phyloP scores from a whole-genome alignment of 495 filamentous ascomycete genomes.

The Zalerion maritima region DNA sequence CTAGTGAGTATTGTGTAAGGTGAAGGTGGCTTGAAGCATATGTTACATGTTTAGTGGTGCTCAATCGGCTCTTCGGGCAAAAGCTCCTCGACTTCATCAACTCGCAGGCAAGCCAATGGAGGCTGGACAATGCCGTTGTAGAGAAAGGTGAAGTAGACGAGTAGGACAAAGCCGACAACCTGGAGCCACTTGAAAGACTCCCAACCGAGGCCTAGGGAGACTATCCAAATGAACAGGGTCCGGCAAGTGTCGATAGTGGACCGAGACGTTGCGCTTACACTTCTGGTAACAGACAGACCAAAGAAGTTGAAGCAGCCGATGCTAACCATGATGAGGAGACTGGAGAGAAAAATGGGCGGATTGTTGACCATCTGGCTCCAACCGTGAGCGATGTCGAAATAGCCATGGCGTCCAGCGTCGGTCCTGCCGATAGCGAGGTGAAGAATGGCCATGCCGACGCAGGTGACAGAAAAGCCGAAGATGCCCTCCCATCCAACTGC shows the following conservation, averaged over 20 bases:
- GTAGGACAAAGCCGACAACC: conserved; percentile 68
- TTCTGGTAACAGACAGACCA: conserved; percentile 78
- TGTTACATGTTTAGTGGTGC: conserved; percentile 41
- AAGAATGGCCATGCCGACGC: conserved; percentile 63
- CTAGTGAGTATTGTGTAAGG: no score
- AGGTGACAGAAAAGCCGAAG: conserved; percentile 78
- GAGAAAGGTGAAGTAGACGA: conserved; percentile 93
- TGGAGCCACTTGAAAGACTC: conserved; percentile 98
- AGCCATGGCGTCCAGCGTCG: conserved; percentile 58
- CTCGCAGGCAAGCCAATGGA: conserved; percentile 42
- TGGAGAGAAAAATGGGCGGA: conserved; percentile 53
- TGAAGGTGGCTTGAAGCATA: no score
- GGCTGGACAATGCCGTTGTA: conserved; percentile 86
- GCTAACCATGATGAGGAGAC: conserved; percentile 84
- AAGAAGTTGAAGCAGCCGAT: conserved; percentile 99
- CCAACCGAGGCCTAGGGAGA: conserved; percentile 86
- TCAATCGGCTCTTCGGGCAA: conserved; percentile 77
- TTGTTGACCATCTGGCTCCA: conserved; percentile 61
- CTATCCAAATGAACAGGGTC: conserved; percentile 96
- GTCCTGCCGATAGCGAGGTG: conserved; percentile 64
- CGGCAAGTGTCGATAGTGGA: conserved; percentile 96
- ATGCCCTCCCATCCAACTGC: conserved; percentile 94
- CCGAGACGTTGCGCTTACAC: conserved; percentile 76
- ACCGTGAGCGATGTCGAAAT: conserved; percentile 80
- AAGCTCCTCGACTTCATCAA: conserved; percentile 51